phyloP scores from a whole-genome alignment of 78 protist species.

The Pigoraptor vietnamica region DNA sequence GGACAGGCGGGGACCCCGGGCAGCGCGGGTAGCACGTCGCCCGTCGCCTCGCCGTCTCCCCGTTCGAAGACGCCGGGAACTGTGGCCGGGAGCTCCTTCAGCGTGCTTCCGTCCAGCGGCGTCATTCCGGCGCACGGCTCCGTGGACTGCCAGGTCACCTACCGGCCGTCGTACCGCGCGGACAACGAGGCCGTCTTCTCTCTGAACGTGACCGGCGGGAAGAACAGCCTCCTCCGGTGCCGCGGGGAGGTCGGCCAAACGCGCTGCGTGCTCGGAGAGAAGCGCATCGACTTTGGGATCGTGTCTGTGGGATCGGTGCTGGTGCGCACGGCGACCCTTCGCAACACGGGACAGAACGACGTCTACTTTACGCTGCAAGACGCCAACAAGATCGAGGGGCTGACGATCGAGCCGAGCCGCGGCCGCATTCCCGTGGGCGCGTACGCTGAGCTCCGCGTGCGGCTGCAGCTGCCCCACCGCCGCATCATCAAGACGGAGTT shows the following conservation, averaged over 20 bases:
- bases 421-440: neutral
- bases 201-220: neutral
- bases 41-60: too few relatives aligned
- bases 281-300: neutral
- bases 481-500: neutral
- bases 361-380: neutral
- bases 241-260: neutral
- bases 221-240: neutral
- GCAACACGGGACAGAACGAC: neutral
- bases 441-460: neutral
- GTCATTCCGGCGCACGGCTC: neutral
- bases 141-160: neutral
- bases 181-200: neutral
- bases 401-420: neutral
- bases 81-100: neutral
- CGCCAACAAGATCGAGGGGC: neutral
- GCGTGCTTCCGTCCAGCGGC: neutral
- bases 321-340: neutral
- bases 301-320: neutral
- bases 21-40: too few relatives aligned
- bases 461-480: neutral
- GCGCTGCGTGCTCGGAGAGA: neutral
- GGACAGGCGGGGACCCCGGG: too few relatives aligned
- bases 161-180: neutral
- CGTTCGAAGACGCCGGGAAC: neutral